Conservation (phyloP, 495 filamentous ascomycete genomes). For the Platismatia glauca region DNA sequence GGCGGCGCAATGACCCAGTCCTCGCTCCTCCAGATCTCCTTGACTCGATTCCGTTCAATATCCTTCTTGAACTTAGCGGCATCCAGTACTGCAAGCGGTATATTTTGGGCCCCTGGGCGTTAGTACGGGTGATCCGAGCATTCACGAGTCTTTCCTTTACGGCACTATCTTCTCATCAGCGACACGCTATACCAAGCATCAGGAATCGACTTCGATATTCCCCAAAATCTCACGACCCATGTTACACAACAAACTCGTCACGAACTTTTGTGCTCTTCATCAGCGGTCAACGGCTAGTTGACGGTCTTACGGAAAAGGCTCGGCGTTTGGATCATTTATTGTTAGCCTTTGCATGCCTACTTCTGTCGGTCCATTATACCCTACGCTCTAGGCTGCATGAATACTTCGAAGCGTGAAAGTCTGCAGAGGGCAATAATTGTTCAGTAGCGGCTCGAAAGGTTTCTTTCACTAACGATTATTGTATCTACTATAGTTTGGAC, state of each 20-base stretch:
- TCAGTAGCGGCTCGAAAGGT: slow-evolving; percentile 20
- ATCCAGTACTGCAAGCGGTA: slow-evolving; percentile 13
- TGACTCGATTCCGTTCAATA: slow-evolving; percentile 13
- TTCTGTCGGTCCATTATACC: slow-evolving; percentile 1
- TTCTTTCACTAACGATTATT: slow-evolving; percentile 23
- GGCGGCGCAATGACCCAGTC: slow-evolving; percentile 49
- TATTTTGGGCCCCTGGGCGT: slow-evolving; percentile 5
- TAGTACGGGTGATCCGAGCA: slow-evolving; percentile 3
- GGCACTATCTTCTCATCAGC: slow-evolving; percentile 13
- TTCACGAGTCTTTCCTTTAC: slow-evolving; percentile 13
- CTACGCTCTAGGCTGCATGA: slow-evolving; percentile 5
- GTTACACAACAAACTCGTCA: slow-evolving; percentile 6
- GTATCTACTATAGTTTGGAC: slow-evolving; percentile 22
- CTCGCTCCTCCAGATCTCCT: slow-evolving; percentile 15
- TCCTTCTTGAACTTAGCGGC: slow-evolving; percentile 25
- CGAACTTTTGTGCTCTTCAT: slow-evolving; percentile 4
- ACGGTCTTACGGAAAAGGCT: not conserved
- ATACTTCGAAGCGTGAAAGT: not conserved
- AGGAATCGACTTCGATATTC: slow-evolving; percentile 13
- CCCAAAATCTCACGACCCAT: slow-evolving; percentile 11
- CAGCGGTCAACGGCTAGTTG: slow-evolving; percentile 3
- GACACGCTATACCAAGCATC: slow-evolving; percentile 16
- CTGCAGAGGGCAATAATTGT: slow-evolving; percentile 8
- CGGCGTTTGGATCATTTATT: not conserved
- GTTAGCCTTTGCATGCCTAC: not conserved